phyloP scores from a whole-genome alignment of 2,329 filamentous ascomycete species.

The Aspergillus fumigatiaffinis region DNA sequence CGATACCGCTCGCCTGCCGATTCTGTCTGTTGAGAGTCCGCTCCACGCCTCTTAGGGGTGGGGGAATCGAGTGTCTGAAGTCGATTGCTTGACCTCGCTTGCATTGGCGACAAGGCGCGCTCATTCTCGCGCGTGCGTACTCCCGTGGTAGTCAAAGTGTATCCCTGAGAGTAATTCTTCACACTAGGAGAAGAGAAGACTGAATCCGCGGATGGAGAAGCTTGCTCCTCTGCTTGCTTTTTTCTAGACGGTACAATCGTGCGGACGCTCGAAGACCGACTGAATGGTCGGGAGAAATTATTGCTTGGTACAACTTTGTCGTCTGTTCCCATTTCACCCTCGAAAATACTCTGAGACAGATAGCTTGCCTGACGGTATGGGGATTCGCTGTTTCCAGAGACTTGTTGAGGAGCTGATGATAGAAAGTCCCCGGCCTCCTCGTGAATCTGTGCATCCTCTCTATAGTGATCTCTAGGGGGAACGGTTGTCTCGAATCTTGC shows the following conservation, averaged over 20 bases:
- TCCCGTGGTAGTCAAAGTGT: constrained; percentile 2
- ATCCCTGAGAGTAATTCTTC: background rate
- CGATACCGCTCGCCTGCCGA: constrained; percentile 19
- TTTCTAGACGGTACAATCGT: constrained; percentile 16
- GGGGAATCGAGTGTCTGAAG: constrained; percentile 25
- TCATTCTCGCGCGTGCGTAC: constrained; percentile 1
- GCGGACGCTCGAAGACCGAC: constrained; percentile 28
- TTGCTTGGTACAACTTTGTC: constrained; percentile 14
- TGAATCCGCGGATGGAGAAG: constrained; percentile 1
- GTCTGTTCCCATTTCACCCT: background rate
- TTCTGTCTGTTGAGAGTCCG: constrained; percentile 15
- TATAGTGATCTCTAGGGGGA: constrained; percentile 30
- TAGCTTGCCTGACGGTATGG: background rate
- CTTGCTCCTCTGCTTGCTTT: constrained; percentile 8
- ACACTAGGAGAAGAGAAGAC: constrained; percentile 2
- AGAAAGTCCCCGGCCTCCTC: constrained; percentile 20
- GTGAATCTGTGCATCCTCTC: constrained; percentile 38
- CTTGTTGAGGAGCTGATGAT: background rate
- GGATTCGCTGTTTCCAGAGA: background rate
- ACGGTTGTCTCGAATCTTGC: constrained; percentile 25
- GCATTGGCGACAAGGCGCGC: constrained; percentile 20
- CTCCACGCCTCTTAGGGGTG: constrained; percentile 21
- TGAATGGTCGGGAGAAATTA: constrained; percentile 38
- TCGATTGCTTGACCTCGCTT: constrained; percentile 18
- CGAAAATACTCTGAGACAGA: background rate